Evolutionary conservation across 2,329 filamentous ascomycete species (phyloP).

Genomic region (Cercospora brassicicola): DNA sequence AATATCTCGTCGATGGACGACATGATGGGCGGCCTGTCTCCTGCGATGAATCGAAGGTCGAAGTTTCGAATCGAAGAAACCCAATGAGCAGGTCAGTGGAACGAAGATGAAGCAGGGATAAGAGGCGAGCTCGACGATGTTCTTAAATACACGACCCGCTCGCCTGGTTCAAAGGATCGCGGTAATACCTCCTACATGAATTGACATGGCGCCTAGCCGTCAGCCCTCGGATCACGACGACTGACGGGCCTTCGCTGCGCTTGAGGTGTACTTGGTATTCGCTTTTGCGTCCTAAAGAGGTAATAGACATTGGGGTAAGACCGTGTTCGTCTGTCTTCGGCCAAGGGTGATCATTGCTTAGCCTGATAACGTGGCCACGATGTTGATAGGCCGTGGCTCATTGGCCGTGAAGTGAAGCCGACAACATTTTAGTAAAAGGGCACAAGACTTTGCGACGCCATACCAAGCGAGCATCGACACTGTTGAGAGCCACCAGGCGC

Average conservation of each 20-base stretch:
- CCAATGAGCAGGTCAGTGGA: background rate
- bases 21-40: background rate
- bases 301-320: background rate
- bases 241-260: background rate
- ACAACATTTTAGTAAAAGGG: background rate
- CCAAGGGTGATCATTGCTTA: conserved; percentile 1
- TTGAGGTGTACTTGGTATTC: background rate
- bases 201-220: background rate
- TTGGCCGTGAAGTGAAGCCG: background rate
- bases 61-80: background rate
- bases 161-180: background rate
- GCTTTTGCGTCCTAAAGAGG: background rate
- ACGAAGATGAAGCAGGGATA: background rate
- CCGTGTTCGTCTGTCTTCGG: background rate
- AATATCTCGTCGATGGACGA: conserved; percentile 5
- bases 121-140: background rate
- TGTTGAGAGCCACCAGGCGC: background rate
- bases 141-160: background rate
- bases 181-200: background rate
- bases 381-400: background rate
- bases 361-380: conserved; percentile 8
- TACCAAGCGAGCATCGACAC: background rate
- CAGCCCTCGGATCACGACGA: background rate
- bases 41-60: background rate
- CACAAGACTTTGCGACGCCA: background rate